Base-by-base conservation (phyloP, 495 filamentous ascomycete genomes). In the Aspergillus incahuasiensis region DNA sequence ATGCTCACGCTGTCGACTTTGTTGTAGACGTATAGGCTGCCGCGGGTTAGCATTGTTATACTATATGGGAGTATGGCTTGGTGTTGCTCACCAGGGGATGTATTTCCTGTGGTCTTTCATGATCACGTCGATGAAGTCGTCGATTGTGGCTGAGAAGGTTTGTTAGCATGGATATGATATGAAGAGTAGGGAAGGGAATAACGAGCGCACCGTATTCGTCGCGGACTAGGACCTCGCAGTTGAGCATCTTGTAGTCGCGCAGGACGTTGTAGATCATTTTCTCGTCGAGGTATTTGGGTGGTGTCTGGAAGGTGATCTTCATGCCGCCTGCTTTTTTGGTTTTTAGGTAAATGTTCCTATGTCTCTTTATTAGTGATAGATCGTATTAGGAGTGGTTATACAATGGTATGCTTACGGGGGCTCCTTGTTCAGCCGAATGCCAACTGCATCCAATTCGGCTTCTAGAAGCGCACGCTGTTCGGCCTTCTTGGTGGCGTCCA, bases 51-150 rank as follows among this genome's bases (percentile, higher is more conserved):
- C n/a, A n/a, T n/a, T n/a, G n/a, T n/a, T n/a, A n/a, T n/a, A n/a
- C n/a, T n/a, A n/a, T n/a, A n/a, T n/a, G n/a, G n/a, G n/a, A n/a
- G n/a, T n/a, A n/a, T n/a, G n/a, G 32, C 30, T 22, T 42, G 6
- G 35, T 48, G 63, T 58, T 70, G 84, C 82, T 57, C 69, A 84
- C 82, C 85, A 85, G 73, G 84, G 84, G 76, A 99, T 97, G 76
- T 99, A 99, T 73, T 95, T 97, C 62, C 95, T 81, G 76, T 99
- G 92, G 65, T 96, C 90, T 63, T 92, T 94, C 91, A 97, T 97
- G 73, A 99, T 96, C 41, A 97, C 91, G 69, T 99, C 95, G 67
- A 99, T 97, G 68, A 99, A 87, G 70, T 99, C 94, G 73, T 99
- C 95, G 30, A 99, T 91, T 13, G 92, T 97, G 21, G 88, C 89